Conservation (phyloP, 2,329 filamentous ascomycete species). For the Alternaria rosae region DNA sequence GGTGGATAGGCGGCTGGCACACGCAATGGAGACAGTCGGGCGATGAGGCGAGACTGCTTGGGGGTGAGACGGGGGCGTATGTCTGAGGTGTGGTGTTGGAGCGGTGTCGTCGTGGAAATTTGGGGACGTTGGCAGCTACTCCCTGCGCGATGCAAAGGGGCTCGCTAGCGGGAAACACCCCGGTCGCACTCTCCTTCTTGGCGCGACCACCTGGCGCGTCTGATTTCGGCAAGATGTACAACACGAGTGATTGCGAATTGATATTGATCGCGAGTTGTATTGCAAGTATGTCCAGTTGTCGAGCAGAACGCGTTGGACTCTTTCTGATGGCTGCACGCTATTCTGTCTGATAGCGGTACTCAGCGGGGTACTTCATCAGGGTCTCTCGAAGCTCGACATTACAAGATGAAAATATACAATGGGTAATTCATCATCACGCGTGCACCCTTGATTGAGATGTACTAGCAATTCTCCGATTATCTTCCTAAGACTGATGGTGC, state of each 20-base stretch:
- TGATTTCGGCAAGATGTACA: conserved; percentile 24
- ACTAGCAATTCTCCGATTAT: not conserved
- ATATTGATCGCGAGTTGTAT: not conserved
- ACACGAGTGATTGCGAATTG: not conserved
- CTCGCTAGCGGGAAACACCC: conserved; percentile 46
- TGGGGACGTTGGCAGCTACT: conserved; percentile 50
- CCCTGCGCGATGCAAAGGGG: conserved; percentile 51
- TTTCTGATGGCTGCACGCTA: not conserved
- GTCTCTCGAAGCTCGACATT: not conserved
- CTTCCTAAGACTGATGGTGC: not conserved
- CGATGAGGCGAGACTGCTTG: conserved; percentile 32
- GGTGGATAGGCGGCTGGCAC: conserved; percentile 23
- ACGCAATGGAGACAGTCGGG: conserved; percentile 26
- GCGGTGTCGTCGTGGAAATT: conserved; percentile 49
- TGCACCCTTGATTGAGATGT: not conserved
- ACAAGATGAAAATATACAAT: not conserved
- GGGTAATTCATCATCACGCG: not conserved
- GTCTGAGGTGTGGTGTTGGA: conserved; percentile 38
- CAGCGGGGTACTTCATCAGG: not conserved
- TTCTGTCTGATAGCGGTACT: not conserved
- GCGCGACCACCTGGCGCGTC: conserved; percentile 36
- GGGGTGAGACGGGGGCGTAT: conserved; percentile 25
- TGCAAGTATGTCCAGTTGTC: no score
- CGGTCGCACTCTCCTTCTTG: conserved; percentile 43
- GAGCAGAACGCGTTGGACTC: not conserved